These are phyloP conservation scores for Suillus subaureus DNA, from an alignment of 768 basidiomycete species.

Conservation along the genomic window DNA sequence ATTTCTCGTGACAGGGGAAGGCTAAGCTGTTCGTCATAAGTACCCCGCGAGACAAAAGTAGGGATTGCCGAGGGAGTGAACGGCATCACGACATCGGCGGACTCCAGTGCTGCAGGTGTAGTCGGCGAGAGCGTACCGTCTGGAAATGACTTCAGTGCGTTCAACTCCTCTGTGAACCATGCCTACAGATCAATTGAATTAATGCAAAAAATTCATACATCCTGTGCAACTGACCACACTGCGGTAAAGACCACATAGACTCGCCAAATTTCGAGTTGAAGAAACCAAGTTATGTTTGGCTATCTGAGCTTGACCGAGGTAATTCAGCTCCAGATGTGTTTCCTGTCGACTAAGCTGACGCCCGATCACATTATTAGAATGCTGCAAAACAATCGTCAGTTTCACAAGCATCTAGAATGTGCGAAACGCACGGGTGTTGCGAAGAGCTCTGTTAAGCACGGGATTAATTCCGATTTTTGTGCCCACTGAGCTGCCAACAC, in stretches of 20 bases:
- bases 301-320: conserved; percentile 58
- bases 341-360: conserved; percentile 73
- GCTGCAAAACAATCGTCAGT: conserved; percentile 31
- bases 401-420: conserved; percentile 6
- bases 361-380: conserved; percentile 43
- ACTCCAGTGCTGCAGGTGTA: conserved; percentile 50
- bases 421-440: conserved; percentile 48
- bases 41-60: conserved; percentile 40
- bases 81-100: conserved; percentile 44
- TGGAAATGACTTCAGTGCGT: conserved; percentile 61
- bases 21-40: conserved; percentile 51
- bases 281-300: conserved; percentile 66
- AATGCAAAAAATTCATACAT: conserved; percentile 16
- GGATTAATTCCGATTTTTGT: conserved; percentile 76
- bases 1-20: conserved; percentile 87
- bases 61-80: conserved; percentile 48
- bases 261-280: conserved; percentile 70
- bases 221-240: conserved; percentile 67
- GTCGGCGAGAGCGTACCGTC: conserved; percentile 52
- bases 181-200: conserved; percentile 44
- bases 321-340: conserved; percentile 72
- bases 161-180: conserved; percentile 83
- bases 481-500: conserved; percentile 81
- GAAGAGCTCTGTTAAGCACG: conserved; percentile 70
- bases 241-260: conserved; percentile 78